Evolutionary conservation across 2,329 filamentous ascomycete species (phyloP), one percentile per base, ranked within the genome.

Genomic region (Karstenula rhodostoma): DNA sequence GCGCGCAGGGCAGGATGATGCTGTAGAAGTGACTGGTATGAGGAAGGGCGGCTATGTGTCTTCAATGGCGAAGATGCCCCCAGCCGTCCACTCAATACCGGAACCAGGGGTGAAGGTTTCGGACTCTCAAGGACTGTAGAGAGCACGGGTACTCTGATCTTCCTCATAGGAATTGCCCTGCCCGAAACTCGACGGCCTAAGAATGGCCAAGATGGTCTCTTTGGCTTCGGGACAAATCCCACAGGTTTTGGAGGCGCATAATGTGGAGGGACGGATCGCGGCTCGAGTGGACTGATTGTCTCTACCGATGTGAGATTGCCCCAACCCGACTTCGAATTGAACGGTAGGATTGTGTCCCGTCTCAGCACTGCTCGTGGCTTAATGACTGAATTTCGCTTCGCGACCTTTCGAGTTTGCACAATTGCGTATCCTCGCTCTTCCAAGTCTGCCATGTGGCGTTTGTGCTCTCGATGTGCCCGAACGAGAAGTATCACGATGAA

Each of bases 61-160:
- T 70, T 68, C 46, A 49, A 59, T n/a, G 65, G 63, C 29, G 64
- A 46, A 25, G 60, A 49, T 27, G 65, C 62, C 27, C 53, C 54
- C 5, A 58, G 56, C 10, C 63, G 42, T 33, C 57, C 66, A 17
- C 61, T 66, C 10, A 74, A 56, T 0, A 72, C 61, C 7, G 67
- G 67, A 8, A 65, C 67, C 25, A 73, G 60, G 7, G 75, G 64
- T 29, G 72, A 76, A 23, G 73, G 69, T 37, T 68, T 74, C 0
- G 77, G 77, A 54, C 77, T 79, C 50, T 81, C 79, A 15, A 79
- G 72, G 4, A 81, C 80, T 7, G 79, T 71, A 19, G 73, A 73
- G 10, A 76, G 66, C 12, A 67, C 65, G 5, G 73, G 68, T 4
- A 59, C 68, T 49, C 66, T 66, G 19, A 75, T 63, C 56, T 66